These are phyloP conservation scores for Coccinonectria pachysandricola DNA, from an alignment of 2,329 filamentous ascomycete genomes.

Conservation along the genomic window DNA sequence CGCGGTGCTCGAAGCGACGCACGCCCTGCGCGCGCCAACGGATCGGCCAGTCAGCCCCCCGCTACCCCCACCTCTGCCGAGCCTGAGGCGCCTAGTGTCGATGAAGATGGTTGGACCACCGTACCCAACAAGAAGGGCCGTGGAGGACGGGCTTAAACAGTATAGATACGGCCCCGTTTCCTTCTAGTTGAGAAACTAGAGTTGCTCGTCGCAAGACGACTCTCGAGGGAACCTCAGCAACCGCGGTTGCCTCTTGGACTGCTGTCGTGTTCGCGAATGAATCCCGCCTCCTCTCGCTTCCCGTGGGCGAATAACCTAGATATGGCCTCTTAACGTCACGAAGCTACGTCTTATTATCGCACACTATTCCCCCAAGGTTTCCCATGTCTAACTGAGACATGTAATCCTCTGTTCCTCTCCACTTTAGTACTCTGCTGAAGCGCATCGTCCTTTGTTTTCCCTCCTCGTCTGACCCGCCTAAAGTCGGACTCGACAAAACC, in stretches of 20 bases:
- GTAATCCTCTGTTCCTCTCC: slow-evolving; percentile 8
- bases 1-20: slow-evolving; percentile 34
- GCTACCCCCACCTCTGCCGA: slow-evolving; percentile 21
- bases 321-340: too few species aligned
- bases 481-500: slow-evolving; percentile 16
- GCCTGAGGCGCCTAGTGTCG: slow-evolving; percentile 33
- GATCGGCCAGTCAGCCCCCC: slow-evolving; percentile 28
- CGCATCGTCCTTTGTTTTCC: slow-evolving; percentile 11
- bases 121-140: slow-evolving; percentile 31
- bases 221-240: too few species aligned
- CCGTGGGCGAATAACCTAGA: slow-evolving; percentile 4
- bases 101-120: slow-evolving; percentile 54
- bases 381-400: too few species aligned
- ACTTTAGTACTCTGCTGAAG: slow-evolving; percentile 8
- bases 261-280: slow-evolving; percentile 11
- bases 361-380: too few species aligned
- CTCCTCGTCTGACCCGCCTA: slow-evolving; percentile 13
- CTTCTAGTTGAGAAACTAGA: slow-evolving; percentile 26
- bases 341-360: too few species aligned
- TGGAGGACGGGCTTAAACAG: slow-evolving; percentile 24
- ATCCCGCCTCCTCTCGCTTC: slow-evolving; percentile 9
- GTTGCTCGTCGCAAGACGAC: slow-evolving; percentile 22
- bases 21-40: slow-evolving; percentile 40
- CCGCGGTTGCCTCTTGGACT: too few species aligned
- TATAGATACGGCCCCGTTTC: slow-evolving; percentile 27